Evolutionary conservation across 139 green algal species (phyloP), one percentile per base, ranked within the genome.

Genomic region (Dunaliella primolecta): DNA sequence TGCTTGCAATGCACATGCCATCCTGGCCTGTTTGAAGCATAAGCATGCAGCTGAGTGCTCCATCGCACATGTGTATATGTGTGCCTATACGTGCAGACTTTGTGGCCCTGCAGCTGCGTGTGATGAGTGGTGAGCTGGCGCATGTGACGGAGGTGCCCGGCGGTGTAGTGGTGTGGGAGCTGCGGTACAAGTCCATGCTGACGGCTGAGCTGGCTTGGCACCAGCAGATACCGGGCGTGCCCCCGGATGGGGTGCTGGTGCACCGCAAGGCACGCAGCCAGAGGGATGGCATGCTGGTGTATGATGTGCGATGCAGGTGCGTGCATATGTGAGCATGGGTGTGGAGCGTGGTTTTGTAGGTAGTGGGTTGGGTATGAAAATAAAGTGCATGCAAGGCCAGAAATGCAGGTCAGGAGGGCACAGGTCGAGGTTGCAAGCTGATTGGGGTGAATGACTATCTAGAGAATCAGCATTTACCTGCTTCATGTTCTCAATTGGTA

Each of bases 261-360:
- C 93, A 96, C 87, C 88, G 93, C 75, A 98, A 96, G 89, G 86
- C 86, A 29, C 64, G 78, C 83, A 35, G 88, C 81, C 76, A 90
- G 29, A 89, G 91, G 35, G 86, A 88, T 35, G 91, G 95, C 82
- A 87, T 88, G 74, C 89, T 97, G 79, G 88, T 92, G 2, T 89
- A 95, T 79, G 89, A 95, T 75, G 87, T 98, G 75, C 84, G 88
- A 76, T 96, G 94, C 87, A 74, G 78, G 86, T 77, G 71, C 71
- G 46, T 64, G 46, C 46, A 7, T 64, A n/a, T n/a, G n/a, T n/a
- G n/a, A n/a, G n/a, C n/a, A n/a, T n/a, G n/a, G n/a, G n/a, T n/a
- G n/a, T n/a, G n/a, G n/a, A n/a, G n/a, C n/a, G n/a, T n/a, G n/a
- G n/a, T n/a, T n/a, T n/a, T n/a, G n/a, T n/a, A n/a, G n/a, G n/a